Evolutionary conservation across 768 basidiomycete species (phyloP).

Genomic region (Coprinopsis marcescibilis): DNA sequence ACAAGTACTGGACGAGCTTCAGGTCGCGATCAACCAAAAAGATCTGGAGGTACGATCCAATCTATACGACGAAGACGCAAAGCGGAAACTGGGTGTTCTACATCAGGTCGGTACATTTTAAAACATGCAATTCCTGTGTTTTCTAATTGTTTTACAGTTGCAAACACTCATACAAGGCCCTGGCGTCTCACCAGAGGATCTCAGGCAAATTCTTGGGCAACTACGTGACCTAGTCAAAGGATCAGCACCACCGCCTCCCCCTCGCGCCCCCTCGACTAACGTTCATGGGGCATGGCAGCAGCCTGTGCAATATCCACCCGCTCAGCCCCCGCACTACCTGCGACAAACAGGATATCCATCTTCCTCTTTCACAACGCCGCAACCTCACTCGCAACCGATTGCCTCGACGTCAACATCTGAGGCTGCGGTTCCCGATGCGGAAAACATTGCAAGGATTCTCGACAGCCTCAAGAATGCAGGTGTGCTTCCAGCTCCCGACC

Average conservation of each 20-base stretch:
- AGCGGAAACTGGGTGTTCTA: slow-evolving; percentile 71
- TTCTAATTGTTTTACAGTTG: slow-evolving; percentile 34
- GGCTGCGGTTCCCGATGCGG: slow-evolving; percentile 24
- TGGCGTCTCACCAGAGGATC: slow-evolving; percentile 75
- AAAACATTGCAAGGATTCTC: slow-evolving; percentile 52
- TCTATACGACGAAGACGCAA: slow-evolving; percentile 62
- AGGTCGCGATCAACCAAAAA: slow-evolving; percentile 77
- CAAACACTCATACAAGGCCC: slow-evolving; percentile 63
- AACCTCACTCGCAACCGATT: slow-evolving; percentile 1
- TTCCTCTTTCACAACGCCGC: not conserved
- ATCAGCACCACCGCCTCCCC: slow-evolving; percentile 32
- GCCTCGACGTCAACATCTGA: slow-evolving; percentile 23
- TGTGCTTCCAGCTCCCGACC: slow-evolving; percentile 39
- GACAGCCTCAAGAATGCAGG: slow-evolving; percentile 77
- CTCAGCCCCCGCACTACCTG: not conserved
- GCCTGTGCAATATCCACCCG: slow-evolving; percentile 3
- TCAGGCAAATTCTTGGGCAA: slow-evolving; percentile 69
- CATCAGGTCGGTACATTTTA: slow-evolving; percentile 56
- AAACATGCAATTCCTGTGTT: slow-evolving; percentile 2
- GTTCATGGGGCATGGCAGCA: slow-evolving; percentile 18
- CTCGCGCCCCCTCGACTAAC: slow-evolving; percentile 17
- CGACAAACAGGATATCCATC: not conserved
- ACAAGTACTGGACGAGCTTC: slow-evolving; percentile 79
- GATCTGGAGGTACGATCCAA: slow-evolving; percentile 67
- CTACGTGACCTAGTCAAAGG: slow-evolving; percentile 54